Conservation (phyloP, 2,329 filamentous ascomycete species). For the Bretziella fagacearum region DNA sequence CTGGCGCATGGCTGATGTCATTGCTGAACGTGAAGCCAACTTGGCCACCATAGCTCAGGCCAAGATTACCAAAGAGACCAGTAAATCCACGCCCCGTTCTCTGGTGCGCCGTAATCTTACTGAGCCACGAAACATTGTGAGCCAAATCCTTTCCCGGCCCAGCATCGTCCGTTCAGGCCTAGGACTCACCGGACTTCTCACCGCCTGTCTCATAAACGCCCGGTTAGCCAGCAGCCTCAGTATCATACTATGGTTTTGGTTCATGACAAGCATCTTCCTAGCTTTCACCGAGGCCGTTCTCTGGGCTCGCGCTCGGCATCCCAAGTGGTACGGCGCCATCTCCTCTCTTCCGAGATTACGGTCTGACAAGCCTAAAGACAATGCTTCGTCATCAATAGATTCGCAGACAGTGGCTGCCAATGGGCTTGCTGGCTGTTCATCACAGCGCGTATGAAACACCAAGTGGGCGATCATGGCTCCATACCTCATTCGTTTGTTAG, state of each 20-base stretch:
- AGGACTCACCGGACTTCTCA: neutral
- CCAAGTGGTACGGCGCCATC: neutral
- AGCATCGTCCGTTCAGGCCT: neutral
- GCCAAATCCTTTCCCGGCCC: neutral
- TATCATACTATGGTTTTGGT: conserved; percentile 33
- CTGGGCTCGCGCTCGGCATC: conserved; percentile 18
- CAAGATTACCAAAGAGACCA: conserved; percentile 20
- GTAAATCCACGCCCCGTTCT: too few species aligned
- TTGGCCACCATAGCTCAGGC: conserved; percentile 3
- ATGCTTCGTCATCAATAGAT: too few species aligned
- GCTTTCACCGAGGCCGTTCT: conserved; percentile 30
- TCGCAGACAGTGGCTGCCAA: too few species aligned
- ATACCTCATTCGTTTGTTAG: too few species aligned
- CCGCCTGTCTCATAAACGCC: conserved; percentile 21
- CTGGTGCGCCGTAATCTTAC: neutral
- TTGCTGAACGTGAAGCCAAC: conserved; percentile 25
- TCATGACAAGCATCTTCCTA: conserved; percentile 31
- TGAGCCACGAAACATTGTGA: neutral
- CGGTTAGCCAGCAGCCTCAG: conserved; percentile 29
- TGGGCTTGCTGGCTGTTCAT: too few species aligned
- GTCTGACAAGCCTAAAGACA: too few species aligned
- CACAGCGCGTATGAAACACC: too few species aligned
- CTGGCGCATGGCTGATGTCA: conserved; percentile 41
- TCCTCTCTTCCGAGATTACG: too few species aligned
- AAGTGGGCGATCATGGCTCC: too few species aligned